These are phyloP conservation scores for Russula brevipes DNA, from an alignment of 768 basidiomycete species.

Conservation along the genomic window DNA sequence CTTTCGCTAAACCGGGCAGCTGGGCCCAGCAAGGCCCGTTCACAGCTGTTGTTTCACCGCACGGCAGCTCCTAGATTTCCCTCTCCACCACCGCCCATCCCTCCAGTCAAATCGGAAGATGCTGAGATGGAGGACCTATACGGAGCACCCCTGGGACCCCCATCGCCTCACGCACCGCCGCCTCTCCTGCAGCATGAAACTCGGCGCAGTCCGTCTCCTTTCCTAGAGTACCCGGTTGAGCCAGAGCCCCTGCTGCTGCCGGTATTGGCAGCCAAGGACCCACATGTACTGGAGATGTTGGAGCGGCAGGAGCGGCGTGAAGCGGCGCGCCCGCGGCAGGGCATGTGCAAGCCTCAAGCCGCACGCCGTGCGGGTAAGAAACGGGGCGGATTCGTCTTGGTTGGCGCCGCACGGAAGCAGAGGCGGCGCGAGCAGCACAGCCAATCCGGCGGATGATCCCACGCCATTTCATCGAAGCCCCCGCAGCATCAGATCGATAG, in stretches of 20 bases:
- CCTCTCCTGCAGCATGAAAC: neutral
- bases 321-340: slow-evolving; percentile 7
- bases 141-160: neutral
- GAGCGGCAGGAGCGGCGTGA: slow-evolving; percentile 17
- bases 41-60: neutral
- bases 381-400: slow-evolving; percentile 18
- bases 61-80: neutral
- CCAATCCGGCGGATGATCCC: neutral
- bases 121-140: slow-evolving; percentile 15
- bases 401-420: neutral
- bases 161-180: neutral
- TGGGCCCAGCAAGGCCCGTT: neutral
- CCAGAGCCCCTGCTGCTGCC: slow-evolving; percentile 4
- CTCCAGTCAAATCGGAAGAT: neutral
- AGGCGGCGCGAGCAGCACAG: neutral
- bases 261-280: slow-evolving; percentile 14
- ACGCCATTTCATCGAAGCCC: neutral
- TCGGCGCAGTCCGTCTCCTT: neutral
- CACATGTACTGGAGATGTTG: slow-evolving; percentile 3
- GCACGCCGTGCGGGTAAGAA: slow-evolving; percentile 3
- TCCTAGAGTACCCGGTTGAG: neutral
- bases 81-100: neutral
- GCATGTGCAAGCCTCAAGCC: slow-evolving; percentile 13
- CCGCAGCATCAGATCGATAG: neutral
- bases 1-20: slow-evolving; percentile 7